Percentiles rank a stretch among this genome's conserved stretches.
These are phyloP conservation scores for Eragrostis tef DNA, from an alignment of 202 grass and related monocot species.

Conservation along the genomic window DNA sequence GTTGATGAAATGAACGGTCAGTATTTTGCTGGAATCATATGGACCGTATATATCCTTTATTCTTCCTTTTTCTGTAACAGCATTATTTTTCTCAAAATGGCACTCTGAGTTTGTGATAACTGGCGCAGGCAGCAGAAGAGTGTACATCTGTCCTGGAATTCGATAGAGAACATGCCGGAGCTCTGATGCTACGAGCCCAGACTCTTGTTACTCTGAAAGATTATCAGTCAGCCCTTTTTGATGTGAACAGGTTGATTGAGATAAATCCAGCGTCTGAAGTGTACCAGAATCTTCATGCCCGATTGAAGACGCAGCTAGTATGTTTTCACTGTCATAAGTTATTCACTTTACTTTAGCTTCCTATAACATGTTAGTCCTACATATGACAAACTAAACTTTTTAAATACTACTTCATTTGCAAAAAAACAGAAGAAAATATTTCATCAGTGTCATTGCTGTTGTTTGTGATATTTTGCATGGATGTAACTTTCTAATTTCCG, in stretches of 20 bases:
- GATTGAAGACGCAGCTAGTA: constrained; percentile 92
- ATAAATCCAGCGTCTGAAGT: constrained; percentile 89
- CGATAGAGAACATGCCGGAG: constrained; percentile 79
- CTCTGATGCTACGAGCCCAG: constrained; percentile 92
- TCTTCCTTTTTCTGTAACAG: constrained; percentile 31
- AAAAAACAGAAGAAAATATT: not conserved
- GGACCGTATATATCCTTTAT: constrained; percentile 1
- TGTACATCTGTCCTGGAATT: constrained; percentile 94
- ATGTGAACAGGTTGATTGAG: constrained; percentile 85
- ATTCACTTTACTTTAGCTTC: not conserved
- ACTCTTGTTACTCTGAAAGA: constrained; percentile 91
- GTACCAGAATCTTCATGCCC: constrained; percentile 74
- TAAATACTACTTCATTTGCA: not conserved
- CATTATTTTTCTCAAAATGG: constrained; percentile 8
- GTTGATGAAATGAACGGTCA: not conserved
- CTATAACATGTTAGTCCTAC: constrained; percentile 11
- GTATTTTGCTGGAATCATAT: constrained; percentile 28
- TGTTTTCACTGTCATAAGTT: not conserved
- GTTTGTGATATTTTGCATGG: not conserved
- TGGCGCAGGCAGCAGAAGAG: constrained; percentile 76
- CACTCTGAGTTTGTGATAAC: constrained; percentile 18
- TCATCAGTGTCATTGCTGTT: not conserved
- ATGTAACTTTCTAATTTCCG: not conserved
- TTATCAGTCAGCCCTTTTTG: constrained; percentile 95
- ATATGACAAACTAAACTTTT: not conserved